These are phyloP conservation scores for Leucosporidium scottii DNA, from an alignment of 768 basidiomycete genomes.

Conservation along the genomic window DNA sequence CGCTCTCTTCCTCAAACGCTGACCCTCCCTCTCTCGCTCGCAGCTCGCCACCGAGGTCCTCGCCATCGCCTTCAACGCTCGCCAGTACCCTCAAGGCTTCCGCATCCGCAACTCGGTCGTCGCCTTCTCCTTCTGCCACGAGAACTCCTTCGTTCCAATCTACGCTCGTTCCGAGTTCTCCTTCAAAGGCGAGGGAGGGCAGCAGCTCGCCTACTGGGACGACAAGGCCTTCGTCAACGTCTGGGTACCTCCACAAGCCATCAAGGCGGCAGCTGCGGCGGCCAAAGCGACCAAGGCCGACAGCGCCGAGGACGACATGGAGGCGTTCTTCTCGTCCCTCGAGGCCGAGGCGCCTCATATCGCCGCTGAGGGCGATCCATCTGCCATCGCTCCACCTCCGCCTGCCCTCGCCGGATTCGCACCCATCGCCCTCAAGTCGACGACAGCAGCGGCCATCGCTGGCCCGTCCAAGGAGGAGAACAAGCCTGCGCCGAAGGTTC, in stretches of 20 bases:
- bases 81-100: constrained; percentile 86
- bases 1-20: background rate
- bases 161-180: constrained; percentile 34
- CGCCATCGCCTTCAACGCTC: constrained; percentile 76
- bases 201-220: constrained; percentile 66
- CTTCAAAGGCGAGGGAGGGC: constrained; percentile 27
- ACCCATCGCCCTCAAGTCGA: too few relatives aligned
- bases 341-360: constrained; percentile 6
- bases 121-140: constrained; percentile 83
- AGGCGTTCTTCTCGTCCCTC: constrained; percentile 27
- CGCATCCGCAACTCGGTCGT: constrained; percentile 81
- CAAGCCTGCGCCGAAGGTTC: too few relatives aligned
- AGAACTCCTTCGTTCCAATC: constrained; percentile 33
- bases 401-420: too few relatives aligned
- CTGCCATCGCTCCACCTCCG: too few relatives aligned
- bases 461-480: too few relatives aligned
- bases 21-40: background rate
- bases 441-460: too few relatives aligned
- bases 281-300: constrained; percentile 9
- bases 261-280: background rate
- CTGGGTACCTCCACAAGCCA: constrained; percentile 40
- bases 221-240: constrained; percentile 53
- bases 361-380: background rate
- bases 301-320: constrained; percentile 26
- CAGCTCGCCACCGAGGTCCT: constrained; percentile 77